Evolutionary conservation across 768 basidiomycete genomes (phyloP), one percentile per base, ranked within the genome.

Genomic region (Suillus subluteus): DNA sequence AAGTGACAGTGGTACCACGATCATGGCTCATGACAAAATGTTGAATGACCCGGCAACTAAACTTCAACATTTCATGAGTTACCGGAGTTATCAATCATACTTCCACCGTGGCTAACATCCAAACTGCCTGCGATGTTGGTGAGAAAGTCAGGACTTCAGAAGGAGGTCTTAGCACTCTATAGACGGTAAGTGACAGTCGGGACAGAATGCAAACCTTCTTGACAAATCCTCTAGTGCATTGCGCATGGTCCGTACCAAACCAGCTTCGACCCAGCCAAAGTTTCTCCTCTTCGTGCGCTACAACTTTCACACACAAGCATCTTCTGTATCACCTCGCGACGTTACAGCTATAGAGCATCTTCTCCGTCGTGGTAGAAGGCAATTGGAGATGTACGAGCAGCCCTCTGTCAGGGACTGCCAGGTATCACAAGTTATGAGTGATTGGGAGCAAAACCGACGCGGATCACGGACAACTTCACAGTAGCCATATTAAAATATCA

Each of bases 281-380:
- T 95, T 94, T 76, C 80, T 80, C 30, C 83, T 92, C 56, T 86
- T 86, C 73, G 81, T 91, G 40, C 90, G 87, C 66, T 89, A 90
- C 74, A 84, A 81, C 15, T 95, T 95, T 77, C 90, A 80, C 73
- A 81, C 80, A 7, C 89, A 90, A 71, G 89, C 91, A 6, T 72
- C 81, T 6, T 80, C 80, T 1, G 81, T 92, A 32, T 86, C 90
- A 4, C 84, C 89, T 6, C 86, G 91, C 13, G 85, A 92, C 64
- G 81, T 94, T 66, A 82, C 83, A 64, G 86, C 85, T 11, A 85
- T 95, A 44, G 93, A 95, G 70, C 89, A 94, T 74, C 80, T 94
- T 41, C 73, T 95, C n/a, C 84, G 93, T 56, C 86, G 86, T 63
- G 91, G 91, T 3, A 76, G 71, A 59, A 81, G 88, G 67, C 91